phyloP scores from a whole-genome alignment of 495 filamentous ascomycete genomes.

The Lichina pygmaea region DNA sequence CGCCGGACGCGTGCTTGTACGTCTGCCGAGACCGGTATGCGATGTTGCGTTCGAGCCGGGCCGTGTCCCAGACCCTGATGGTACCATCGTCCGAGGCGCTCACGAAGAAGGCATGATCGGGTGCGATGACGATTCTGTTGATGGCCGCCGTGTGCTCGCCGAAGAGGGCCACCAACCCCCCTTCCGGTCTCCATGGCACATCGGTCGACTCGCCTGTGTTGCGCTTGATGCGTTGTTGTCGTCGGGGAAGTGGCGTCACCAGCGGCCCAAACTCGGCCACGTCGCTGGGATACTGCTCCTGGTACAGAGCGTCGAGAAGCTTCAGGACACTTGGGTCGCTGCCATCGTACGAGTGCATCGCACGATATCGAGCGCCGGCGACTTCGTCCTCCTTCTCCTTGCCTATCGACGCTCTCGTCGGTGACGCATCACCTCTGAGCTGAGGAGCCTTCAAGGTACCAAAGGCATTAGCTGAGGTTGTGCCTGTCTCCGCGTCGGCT shows the following conservation, averaged over 20 bases:
- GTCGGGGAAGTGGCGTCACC: conserved; percentile 41
- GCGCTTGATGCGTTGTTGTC: conserved; percentile 30
- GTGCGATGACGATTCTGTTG: conserved; percentile 56
- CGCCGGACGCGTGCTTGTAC: conserved; percentile 39
- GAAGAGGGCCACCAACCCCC: conserved; percentile 62
- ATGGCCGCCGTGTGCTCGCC: conserved; percentile 65
- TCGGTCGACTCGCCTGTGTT: conserved; percentile 17
- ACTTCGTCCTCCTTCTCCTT: neutral
- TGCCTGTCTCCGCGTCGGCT: conserved; percentile 59
- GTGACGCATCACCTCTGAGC: conserved; percentile 12
- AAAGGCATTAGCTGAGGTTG: conserved; percentile 54
- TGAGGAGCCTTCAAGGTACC: conserved; percentile 60
- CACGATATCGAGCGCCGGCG: conserved; percentile 6
- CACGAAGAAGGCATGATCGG: conserved; percentile 86
- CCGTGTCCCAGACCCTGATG: conserved; percentile 84
- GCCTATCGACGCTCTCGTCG: conserved; percentile 2
- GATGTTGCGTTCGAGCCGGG: conserved; percentile 67
- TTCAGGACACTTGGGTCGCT: conserved; percentile 69
- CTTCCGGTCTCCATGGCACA: conserved; percentile 59
- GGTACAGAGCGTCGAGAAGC: conserved; percentile 66
- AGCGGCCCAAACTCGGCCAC: conserved; percentile 53
- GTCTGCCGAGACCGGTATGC: conserved; percentile 72
- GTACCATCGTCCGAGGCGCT: conserved; percentile 81
- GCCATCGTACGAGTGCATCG: conserved; percentile 39
- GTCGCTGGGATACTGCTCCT: conserved; percentile 74